Base-by-base conservation (phyloP, 2,329 filamentous ascomycete genomes). In the Aciculosporium take region DNA sequence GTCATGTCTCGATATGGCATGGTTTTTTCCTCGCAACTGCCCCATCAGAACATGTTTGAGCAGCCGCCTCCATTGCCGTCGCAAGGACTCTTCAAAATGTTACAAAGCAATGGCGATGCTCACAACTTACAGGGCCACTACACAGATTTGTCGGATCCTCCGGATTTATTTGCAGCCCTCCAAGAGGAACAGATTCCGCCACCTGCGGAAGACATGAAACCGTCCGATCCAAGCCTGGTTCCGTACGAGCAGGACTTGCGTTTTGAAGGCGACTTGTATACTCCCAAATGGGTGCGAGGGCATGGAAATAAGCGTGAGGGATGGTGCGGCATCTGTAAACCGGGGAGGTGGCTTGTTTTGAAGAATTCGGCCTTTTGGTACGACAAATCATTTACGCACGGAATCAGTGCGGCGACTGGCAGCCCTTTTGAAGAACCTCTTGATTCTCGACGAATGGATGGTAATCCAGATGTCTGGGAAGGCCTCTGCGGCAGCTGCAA, bases 361-460 rank as follows among this genome's bases (percentile, higher is more conserved):
- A 93, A 91, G 66, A 91, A 93, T 63, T 88, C 82, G 42, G 85
- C 85, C 6, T 94, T 85, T 59, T 93, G 86, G 85, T 93, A 93
- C 60, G 85, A 93, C 65, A 89, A 91, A 67, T 84, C 81, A 43
- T 93, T 91, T 58, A 85, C 82, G 2, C 86, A 93, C 55, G 85
- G 85, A 38, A 85, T 93, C 57, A 86, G 81, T 55, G 84, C 83
- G 23, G 80, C 82, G 4, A 89, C 84, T 0, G 84, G 85, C 20
- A 79, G 72, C 47, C 76, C 80, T 3, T 89, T 91, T 63, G 78
- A 84, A 56, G 78, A 82, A 50, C 85, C 85, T 3, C 75, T 81
- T 46, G 74, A 85, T 53, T 84, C 77, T 18, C 69, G 83, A 44
- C 72, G 84, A 38, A 85, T 84, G 66, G 82, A 87, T 55, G 80